A percentile compares a stretch with the other conserved stretches of the same genome.
Conservation (phyloP, 164 flowering plant genomes). For the Sedum album region DNA sequence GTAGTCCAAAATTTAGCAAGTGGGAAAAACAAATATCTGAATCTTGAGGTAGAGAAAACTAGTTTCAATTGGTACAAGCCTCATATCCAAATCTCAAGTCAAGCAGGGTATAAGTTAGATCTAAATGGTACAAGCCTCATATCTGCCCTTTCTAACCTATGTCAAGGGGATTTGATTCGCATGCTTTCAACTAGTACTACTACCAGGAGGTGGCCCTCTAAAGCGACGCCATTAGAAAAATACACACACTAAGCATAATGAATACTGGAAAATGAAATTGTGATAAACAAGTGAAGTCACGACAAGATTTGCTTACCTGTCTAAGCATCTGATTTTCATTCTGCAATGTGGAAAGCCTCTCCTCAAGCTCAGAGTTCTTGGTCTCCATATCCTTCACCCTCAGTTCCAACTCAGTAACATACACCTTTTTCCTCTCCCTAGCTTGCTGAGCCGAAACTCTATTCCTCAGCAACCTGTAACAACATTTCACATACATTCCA, state of each 20-base stretch:
- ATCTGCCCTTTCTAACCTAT: not conserved
- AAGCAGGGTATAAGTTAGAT: not conserved
- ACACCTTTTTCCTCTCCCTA: slow-evolving; percentile 95
- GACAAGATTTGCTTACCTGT: slow-evolving; percentile 44
- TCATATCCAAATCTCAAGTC: not conserved
- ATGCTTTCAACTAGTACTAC: not conserved
- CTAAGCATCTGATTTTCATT: slow-evolving; percentile 99
- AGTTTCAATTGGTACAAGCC: not conserved
- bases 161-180: not conserved
- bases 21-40: not conserved
- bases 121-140: not conserved
- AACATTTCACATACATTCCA: slow-evolving; percentile 10
- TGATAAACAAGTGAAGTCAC: not conserved
- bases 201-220: not conserved
- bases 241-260: not conserved
- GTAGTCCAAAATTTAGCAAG: not conserved
- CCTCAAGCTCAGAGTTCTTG: slow-evolving; percentile 85
- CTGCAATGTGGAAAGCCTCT: slow-evolving; percentile 88
- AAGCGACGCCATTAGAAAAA: not conserved
- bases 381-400: slow-evolving; percentile 76
- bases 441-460: slow-evolving; percentile 99
- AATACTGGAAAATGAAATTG: not conserved
- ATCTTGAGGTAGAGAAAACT: not conserved
- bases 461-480: slow-evolving; percentile 77
- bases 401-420: slow-evolving; percentile 72